Evolutionary conservation across 176 grass and related monocot genomes (phyloP), one percentile per base, ranked within the genome.

Genomic region (Canna indica): DNA sequence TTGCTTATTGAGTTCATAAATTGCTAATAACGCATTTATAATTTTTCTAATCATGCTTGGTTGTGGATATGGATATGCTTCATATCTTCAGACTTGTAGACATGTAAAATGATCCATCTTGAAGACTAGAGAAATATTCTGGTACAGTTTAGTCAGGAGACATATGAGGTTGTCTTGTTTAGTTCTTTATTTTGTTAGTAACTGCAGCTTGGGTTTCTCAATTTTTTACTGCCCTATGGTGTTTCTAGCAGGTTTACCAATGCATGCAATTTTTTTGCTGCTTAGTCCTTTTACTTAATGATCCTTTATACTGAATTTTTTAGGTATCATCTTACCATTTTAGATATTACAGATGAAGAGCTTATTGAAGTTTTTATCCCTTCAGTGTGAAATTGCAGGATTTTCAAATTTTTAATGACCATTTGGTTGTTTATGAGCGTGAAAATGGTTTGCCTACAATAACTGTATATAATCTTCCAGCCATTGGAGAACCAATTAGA

Each of bases 381-480:
- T 82, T 72, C 88, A 91, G 92, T 78, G 92, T 91, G 77, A 89
- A 83, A 87, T 87, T 90, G 81, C 85, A 91, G 74, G 79, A 71
- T 38, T 74, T 96, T 62, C 88, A 85, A 78, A 75, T 91, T 77
- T 89, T 90, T 80, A 77, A 71, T 59, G 80, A 91, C 73, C 81
- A 96, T 76, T 79, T 96, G 64, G 79, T 82, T 70, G 71, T 96
- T 33, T 91, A 87, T 73, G 93, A 91, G 71, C 84, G 88, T 75
- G 88, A 91, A 73, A 81, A 91, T 83, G 83, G 88, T 79, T 75
- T 96, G 69, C 88, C 88, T 33, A 87, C 84, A 62, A 59, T 87
- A 47, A 96, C 83, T 52, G 75, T 91, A 68, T 85, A 91, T 78
- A 46, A 42, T 66, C 74, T 96, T 68, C 88, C 88, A 59, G 30